Base-by-base conservation (phyloP, 2,329 filamentous ascomycete genomes). In the Paecilomyces sp. region DNA sequence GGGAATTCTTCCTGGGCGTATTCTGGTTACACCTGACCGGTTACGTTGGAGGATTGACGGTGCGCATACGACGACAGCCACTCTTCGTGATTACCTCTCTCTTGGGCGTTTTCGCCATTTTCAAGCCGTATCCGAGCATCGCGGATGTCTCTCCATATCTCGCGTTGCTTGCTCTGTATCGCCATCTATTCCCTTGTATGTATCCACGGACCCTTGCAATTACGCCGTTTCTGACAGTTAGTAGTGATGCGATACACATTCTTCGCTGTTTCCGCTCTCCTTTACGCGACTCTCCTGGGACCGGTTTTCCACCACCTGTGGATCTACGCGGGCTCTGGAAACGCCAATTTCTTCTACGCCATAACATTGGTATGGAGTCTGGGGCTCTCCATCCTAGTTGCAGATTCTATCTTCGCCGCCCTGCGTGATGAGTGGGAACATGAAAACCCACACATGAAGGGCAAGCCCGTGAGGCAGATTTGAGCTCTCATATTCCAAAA, bases 281-380 rank as follows among this genome's bases (percentile, higher is more conserved):
- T 97, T 9, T 99, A 99, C 74, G 88, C 91, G 25, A 89, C 88
- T 2, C 88, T 96, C 63, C 83, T 99, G 0, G 94, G 94, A 0
- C 94, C 94, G 1, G 92, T 92, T 0, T 99, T 99, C 72, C 96
- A 97, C 73, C 88, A 99, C 72, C 80, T 99, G 4, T 99, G 94
- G 94, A 93, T 99, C 60, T 99, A 97, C 71, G 94, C 94, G 2
- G 94, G 94, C 56, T 96, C 92, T 59, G 94, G 94, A 30, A 99
- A 99, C 69, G 94, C 94, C 61, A 99, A 99, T 74, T 99, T 99
- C 79, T 99, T 99, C 78, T 99, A 99, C 72, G 94, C 94, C 65
- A 97, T 99, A 68, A 99, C 94, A 0, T 79, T 99, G n/a, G 94
- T 99, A 0, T 99, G 94, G 94, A 96, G 91, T 71, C 75, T 99